These are phyloP conservation scores for Parmelia sp. DNA, from an alignment of 495 filamentous ascomycete species.

Conservation along the genomic window DNA sequence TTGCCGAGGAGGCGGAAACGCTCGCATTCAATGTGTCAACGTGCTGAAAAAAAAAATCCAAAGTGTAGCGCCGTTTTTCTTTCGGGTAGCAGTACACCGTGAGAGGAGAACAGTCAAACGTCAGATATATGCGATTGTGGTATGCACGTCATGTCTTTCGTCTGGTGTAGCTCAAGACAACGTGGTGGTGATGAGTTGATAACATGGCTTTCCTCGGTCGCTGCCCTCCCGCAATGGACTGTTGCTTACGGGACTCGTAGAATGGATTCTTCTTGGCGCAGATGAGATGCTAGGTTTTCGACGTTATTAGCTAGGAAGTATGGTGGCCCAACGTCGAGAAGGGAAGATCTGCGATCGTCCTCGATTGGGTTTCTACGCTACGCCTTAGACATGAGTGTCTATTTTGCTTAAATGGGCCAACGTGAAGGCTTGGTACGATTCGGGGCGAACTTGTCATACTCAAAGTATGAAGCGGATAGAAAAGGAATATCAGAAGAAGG, in stretches of 20 bases:
- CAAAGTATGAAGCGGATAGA: neutral
- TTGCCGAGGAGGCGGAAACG: constrained; percentile 36
- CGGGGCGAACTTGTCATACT: neutral
- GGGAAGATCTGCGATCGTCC: neutral
- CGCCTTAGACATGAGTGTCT: neutral
- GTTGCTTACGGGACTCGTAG: neutral
- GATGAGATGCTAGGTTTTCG: neutral
- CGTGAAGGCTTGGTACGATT: neutral
- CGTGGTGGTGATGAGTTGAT: too few species aligned
- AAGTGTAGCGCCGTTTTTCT: neutral
- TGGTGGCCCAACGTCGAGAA: neutral
- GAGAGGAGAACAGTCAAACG: too few species aligned
- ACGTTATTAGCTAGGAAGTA: neutral
- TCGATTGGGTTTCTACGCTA: neutral
- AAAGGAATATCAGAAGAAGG: neutral
- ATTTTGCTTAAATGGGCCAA: neutral
- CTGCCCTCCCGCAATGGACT: too few species aligned
- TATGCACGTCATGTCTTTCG: neutral
- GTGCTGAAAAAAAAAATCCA: too few species aligned
- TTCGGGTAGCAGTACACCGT: neutral
- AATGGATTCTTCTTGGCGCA: neutral
- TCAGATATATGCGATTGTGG: too few species aligned
- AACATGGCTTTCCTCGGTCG: neutral
- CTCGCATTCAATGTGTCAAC: constrained; percentile 15
- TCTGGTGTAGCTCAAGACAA: neutral